These are phyloP conservation scores for Trichoderma parareesei DNA, from an alignment of 495 filamentous ascomycete species.

Conservation along the genomic window DNA sequence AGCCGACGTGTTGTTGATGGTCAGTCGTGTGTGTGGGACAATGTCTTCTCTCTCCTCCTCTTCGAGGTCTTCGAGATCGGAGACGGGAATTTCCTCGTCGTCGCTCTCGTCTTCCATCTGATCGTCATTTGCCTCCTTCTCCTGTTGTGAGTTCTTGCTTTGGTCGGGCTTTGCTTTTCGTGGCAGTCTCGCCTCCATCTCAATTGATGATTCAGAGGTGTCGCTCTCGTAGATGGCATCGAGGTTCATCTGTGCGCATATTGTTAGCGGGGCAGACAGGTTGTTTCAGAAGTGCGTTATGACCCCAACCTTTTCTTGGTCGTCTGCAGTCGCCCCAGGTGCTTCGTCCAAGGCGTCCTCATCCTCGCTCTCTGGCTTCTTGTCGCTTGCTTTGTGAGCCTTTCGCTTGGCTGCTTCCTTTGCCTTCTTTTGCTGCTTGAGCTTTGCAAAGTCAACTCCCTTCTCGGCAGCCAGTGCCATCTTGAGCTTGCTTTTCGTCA, in stretches of 20 bases:
- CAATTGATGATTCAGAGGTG: slow-evolving; percentile 26
- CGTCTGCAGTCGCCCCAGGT: slow-evolving; percentile 26
- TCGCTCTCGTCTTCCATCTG: slow-evolving; percentile 49
- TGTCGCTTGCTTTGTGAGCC: slow-evolving; percentile 26
- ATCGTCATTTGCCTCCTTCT: slow-evolving; percentile 33
- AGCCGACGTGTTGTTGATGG: slow-evolving; percentile 92
- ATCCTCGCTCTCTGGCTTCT: slow-evolving; percentile 29
- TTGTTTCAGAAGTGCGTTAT: neutral
- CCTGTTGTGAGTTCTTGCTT: slow-evolving; percentile 28
- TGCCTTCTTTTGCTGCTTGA: slow-evolving; percentile 47
- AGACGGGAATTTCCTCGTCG: slow-evolving; percentile 71
- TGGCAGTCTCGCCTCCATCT: slow-evolving; percentile 28
- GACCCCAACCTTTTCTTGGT: slow-evolving; percentile 11
- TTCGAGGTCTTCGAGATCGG: slow-evolving; percentile 68
- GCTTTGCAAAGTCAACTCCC: slow-evolving; percentile 58
- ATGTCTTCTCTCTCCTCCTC: slow-evolving; percentile 79
- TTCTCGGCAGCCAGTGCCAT: slow-evolving; percentile 59
- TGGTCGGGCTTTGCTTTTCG: slow-evolving; percentile 22
- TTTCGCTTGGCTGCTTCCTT: slow-evolving; percentile 48
- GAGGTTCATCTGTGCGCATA: slow-evolving; percentile 17
- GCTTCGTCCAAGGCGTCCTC: slow-evolving; percentile 39
- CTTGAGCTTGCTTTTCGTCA: slow-evolving; percentile 56
- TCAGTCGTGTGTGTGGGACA: slow-evolving; percentile 82
- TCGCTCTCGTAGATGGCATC: slow-evolving; percentile 25
- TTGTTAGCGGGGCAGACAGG: neutral